Base-by-base conservation (phyloP, 176 grass and related monocot species). In the Neostapfia colusana region DNA sequence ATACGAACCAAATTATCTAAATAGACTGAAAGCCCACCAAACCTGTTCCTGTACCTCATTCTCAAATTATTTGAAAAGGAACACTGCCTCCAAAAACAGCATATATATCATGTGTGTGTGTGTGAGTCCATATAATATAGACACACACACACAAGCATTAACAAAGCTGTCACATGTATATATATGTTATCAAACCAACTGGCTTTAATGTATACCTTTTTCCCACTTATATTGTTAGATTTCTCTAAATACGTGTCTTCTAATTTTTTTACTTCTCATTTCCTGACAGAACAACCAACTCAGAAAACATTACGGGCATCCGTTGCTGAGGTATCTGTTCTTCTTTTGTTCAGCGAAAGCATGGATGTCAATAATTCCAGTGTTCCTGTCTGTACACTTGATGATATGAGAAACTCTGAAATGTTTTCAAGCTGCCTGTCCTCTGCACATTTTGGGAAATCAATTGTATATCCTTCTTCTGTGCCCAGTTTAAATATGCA, bases 391-490 rank as follows among this genome's bases (percentile, higher is more conserved):
- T 78, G 75, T 14, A n/a, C 37, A 62, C 28, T 83, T 24, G 13
- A 58, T 77, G 77, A 88, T 55, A 77, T 84, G 77, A 88, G 65
- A 83, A 88, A 72, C 56, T 88, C 85, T 4, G 85, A 84, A 76
- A 92, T 85, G 72, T 88, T 81, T 75, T 80, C 75, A 10, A 98
- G 91, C 65, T 98, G 87, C 59, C 75, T 84, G 76, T 98, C 91
- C 14, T 90, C 87, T 24, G 39, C 69, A 4, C 77, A 98, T 77
- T 62, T 85, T 53, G 95, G 79, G 35, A 80, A 81, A 80, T 90
- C 89, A 40, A 73, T 78, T 57, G 56, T 72, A 41, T 79, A 74
- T 85, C 34, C 88, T 81, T 63, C 51, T 85, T 50, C 82, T 75
- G 71, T 73, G 28, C 48, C 77, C 34, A 89, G 73, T 69, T 67